A percentile compares a stretch with the other conserved stretches of the same genome.
phyloP scores from a whole-genome alignment of 257 asterid genomes.

The Linaria vulgaris region DNA sequence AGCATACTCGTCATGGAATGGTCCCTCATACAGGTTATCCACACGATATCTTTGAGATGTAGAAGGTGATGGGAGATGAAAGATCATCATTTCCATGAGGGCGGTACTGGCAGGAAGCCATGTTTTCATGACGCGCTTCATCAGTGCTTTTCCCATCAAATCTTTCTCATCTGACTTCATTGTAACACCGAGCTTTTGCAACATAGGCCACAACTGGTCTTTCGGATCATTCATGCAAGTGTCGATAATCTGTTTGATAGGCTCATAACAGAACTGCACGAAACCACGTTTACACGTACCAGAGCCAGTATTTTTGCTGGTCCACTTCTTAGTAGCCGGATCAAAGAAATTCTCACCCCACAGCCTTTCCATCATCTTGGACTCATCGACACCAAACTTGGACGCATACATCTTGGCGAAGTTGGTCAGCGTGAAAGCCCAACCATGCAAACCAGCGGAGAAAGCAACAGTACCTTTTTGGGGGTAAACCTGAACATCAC shows the following conservation, averaged over 20 bases:
- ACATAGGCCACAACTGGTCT: slow-evolving; percentile 18
- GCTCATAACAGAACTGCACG: slow-evolving; percentile 14
- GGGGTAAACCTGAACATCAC: background rate
- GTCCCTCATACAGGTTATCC: slow-evolving; percentile 1
- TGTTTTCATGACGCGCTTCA: slow-evolving; percentile 16
- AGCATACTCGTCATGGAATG: background rate
- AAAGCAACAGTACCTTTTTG: background rate
- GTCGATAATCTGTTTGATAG: too few species aligned
- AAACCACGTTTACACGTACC: background rate
- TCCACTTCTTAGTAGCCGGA: background rate
- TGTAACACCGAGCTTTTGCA: slow-evolving; percentile 8
- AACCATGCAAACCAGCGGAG: background rate
- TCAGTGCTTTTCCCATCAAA: slow-evolving; percentile 17
- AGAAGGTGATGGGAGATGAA: background rate
- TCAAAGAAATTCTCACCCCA: slow-evolving; percentile 18
- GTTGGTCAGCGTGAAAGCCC: slow-evolving; percentile 17
- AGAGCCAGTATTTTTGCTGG: slow-evolving; percentile 1
- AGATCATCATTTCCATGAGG: background rate
- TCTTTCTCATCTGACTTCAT: slow-evolving; percentile 13
- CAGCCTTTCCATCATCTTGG: slow-evolving; percentile 16
- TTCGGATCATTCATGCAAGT: too few species aligned
- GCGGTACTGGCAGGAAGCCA: slow-evolving; percentile 5
- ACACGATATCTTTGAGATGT: background rate
- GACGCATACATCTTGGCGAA: slow-evolving; percentile 24
- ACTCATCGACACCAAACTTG: slow-evolving; percentile 17